phyloP scores from a whole-genome alignment of 805 yeast species.

The Barnettozyma salicaria region DNA sequence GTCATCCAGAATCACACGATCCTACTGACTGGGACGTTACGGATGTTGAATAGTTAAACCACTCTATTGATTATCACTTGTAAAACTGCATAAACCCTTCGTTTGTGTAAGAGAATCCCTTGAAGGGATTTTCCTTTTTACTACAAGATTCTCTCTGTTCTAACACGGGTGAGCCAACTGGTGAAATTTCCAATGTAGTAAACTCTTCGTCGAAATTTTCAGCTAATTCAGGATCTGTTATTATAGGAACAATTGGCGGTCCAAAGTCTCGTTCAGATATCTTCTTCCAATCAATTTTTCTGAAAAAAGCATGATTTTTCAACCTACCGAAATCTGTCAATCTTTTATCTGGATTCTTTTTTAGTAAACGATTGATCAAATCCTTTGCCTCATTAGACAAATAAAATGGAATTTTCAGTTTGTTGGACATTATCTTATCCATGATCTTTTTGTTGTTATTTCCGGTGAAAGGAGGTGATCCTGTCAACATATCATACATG shows the following conservation, averaged over 20 bases:
- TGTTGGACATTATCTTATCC: slow-evolving; percentile 68
- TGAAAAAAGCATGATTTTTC: slow-evolving; percentile 66
- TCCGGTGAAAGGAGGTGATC: slow-evolving; percentile 87
- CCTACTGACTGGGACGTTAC: slow-evolving; percentile 65
- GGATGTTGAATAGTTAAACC: slow-evolving; percentile 3
- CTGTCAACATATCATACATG: slow-evolving; percentile 71
- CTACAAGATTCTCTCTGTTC: no score
- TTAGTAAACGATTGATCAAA: slow-evolving; percentile 54
- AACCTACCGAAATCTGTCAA: slow-evolving; percentile 51
- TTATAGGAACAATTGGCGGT: slow-evolving; percentile 80
- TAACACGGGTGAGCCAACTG: slow-evolving; percentile 23
- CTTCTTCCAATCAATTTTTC: slow-evolving; percentile 65
- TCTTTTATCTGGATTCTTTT: slow-evolving; percentile 66
- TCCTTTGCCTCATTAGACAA: slow-evolving; percentile 78
- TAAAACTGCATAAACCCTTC: slow-evolving; percentile 19
- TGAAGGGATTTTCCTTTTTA: slow-evolving; percentile 31
- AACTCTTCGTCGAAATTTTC: slow-evolving; percentile 81
- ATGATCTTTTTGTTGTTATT: slow-evolving; percentile 67
- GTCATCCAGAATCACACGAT: slow-evolving; percentile 54
- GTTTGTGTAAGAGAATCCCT: slow-evolving; percentile 42
- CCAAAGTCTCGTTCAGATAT: slow-evolving; percentile 40
- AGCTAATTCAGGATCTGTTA: slow-evolving; percentile 75
- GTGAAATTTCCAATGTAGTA: slow-evolving; percentile 54
- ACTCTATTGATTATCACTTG: slow-evolving; percentile 4
- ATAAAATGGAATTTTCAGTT: slow-evolving; percentile 65